Evolutionary conservation across 176 grass and related monocot genomes (phyloP), one percentile per base, ranked within the genome.

Genomic region (Thinopyrum elongatum): DNA sequence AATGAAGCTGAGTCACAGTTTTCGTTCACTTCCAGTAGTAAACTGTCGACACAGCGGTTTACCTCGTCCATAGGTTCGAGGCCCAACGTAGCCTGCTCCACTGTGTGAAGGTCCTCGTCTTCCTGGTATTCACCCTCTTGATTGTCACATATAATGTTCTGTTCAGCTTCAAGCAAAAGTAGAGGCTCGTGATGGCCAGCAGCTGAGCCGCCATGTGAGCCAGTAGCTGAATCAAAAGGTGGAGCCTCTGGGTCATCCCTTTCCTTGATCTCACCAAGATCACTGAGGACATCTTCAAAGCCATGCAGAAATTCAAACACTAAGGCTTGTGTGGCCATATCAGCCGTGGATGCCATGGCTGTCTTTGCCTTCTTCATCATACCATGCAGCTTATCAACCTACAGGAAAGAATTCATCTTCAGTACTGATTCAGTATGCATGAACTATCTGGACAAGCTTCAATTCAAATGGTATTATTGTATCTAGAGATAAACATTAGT

Each of bases 281-380:
- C 89, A 70, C 87, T 86, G 29, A 91, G 71, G 30, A 91, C 85
- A 91, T 91, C 89, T 76, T 88, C 81, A 91, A 87, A 91, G 12
- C 89, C 89, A 69, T 81, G 81, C 69, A 91, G 76, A 47, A 91
- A 91, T 31, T 91, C 85, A 77, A 83, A 65, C 61, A 91, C 85
- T 82, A 91, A 77, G 16, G 89, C 89, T 76, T 91, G 85, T 35
- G 85, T 88, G 4, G 61, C 51, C 6, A 70, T 68, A 85, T 91
- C 89, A 70, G 85, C 60, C 27, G 89, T 77, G 38, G 85, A 70
- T 85, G 81, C 23, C 89, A 91, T 84, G 77, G 70, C 81, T 55
- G 19, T 88, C 82, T 81, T 88, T 31, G 89, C 89, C 77, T 49
- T 91, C 76, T 91, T 88, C 64, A 91, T 64, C 89, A 91, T 91